Conservation (phyloP, 495 filamentous ascomycete genomes). For the Penicillium maclennaniae region DNA sequence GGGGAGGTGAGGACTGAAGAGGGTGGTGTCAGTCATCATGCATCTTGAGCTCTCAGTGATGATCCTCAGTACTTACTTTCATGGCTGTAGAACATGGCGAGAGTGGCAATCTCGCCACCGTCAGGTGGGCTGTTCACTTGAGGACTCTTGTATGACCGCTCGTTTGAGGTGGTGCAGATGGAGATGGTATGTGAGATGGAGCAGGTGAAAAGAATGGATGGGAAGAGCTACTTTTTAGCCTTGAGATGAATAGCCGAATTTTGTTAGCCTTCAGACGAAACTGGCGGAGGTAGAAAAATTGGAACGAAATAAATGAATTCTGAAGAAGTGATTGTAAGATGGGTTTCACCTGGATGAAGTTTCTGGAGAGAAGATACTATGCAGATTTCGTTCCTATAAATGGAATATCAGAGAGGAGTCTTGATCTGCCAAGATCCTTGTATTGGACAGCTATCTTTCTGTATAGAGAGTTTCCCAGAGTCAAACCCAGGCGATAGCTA, state of each 20-base stretch:
- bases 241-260: no score
- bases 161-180: background rate
- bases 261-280: background rate
- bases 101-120: background rate
- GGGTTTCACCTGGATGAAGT: background rate
- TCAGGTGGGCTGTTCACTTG: background rate
- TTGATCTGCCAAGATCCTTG: no score
- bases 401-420: no score
- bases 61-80: constrained; percentile 57
- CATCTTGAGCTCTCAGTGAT: background rate
- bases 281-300: background rate
- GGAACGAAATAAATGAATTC: background rate
- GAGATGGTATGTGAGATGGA: background rate
- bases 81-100: constrained; percentile 85
- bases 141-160: background rate
- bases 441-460: no score
- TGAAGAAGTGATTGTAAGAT: background rate
- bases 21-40: constrained; percentile 15
- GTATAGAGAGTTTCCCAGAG: no score
- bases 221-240: background rate
- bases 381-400: background rate
- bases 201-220: background rate
- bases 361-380: background rate
- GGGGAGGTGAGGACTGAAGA: constrained; percentile 75
- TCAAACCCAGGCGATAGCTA: no score